Evolutionary conservation across 1,139 yeast species (phyloP).

Genomic region (Insectozyma bohioensis): DNA sequence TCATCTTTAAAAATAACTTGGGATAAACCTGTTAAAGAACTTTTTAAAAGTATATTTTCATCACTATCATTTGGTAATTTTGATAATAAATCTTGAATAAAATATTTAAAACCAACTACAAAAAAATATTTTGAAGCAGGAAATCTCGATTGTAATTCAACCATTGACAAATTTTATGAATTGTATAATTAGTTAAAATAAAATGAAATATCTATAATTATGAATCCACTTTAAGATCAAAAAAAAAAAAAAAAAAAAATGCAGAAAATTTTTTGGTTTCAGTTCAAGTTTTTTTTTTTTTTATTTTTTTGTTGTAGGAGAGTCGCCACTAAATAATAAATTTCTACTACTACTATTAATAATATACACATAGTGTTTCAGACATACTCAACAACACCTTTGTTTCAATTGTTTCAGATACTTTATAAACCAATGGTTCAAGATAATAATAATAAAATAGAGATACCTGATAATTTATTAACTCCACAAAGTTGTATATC

Average conservation of each 20-base stretch:
- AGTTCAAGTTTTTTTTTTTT: constrained; percentile 3
- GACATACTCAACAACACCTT: background rate
- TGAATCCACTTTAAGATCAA: no score
- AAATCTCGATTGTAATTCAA: background rate
- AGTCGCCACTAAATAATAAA: no score
- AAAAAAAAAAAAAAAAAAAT: no score
- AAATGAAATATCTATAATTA: no score
- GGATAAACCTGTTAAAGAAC: constrained; percentile 1
- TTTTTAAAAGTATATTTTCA: background rate
- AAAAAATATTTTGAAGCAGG: constrained; percentile 1
- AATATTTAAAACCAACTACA: background rate
- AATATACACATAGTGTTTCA: no score
- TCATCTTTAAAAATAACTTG: background rate
- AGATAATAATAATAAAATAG: background rate
- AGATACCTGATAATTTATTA: constrained; percentile 17
- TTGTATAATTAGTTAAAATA: background rate
- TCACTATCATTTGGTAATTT: background rate
- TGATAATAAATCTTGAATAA: background rate
- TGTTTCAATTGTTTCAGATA: no score
- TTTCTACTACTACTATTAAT: no score
- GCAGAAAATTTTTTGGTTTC: no score
- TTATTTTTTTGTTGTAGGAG: background rate
- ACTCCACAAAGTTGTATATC: constrained; percentile 34
- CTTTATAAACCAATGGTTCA: no score
- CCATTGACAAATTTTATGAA: no score